Percentiles rank a stretch among this genome's conserved stretches.
phyloP scores from a whole-genome alignment of 768 basidiomycete genomes.

The Podaxis sp. region DNA sequence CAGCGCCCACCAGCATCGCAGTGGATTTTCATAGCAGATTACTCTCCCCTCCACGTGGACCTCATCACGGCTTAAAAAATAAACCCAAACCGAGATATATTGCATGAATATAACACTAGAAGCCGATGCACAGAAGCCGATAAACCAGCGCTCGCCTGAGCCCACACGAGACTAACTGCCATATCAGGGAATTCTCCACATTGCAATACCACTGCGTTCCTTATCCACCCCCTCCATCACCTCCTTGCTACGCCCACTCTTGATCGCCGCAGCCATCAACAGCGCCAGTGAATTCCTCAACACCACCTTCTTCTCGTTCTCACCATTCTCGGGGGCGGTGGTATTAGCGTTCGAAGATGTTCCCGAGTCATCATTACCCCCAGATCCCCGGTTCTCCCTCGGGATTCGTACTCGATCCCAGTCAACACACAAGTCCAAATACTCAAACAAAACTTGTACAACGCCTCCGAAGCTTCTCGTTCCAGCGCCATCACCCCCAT shows the following conservation, averaged over 20 bases:
- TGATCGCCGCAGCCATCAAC: constrained; percentile 53
- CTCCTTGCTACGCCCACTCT: constrained; percentile 50
- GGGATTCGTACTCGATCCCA: constrained; percentile 50
- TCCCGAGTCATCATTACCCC: not conserved
- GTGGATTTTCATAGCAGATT: not conserved
- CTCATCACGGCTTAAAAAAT: not conserved
- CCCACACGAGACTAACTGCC: not conserved
- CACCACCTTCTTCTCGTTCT: constrained; percentile 33
- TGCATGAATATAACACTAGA: not conserved
- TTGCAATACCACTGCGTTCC: constrained; percentile 59
- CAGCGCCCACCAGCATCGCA: not conserved
- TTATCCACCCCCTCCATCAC: constrained; percentile 55
- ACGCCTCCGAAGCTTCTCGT: constrained; percentile 42
- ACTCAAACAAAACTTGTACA: constrained; percentile 56
- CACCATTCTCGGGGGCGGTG: not conserved
- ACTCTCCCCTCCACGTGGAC: not conserved
- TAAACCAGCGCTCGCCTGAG: not conserved
- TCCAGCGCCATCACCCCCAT: constrained; percentile 17
- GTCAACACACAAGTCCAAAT: constrained; percentile 58
- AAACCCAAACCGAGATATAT: not conserved
- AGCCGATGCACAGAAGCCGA: not conserved
- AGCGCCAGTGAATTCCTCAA: constrained; percentile 47
- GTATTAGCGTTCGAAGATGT: not conserved
- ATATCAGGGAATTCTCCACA: constrained; percentile 60
- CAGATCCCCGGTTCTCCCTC: constrained; percentile 12